Evolutionary conservation across 2,329 filamentous ascomycete genomes (phyloP).

Genomic region (Paraconiothyrium brasiliense): DNA sequence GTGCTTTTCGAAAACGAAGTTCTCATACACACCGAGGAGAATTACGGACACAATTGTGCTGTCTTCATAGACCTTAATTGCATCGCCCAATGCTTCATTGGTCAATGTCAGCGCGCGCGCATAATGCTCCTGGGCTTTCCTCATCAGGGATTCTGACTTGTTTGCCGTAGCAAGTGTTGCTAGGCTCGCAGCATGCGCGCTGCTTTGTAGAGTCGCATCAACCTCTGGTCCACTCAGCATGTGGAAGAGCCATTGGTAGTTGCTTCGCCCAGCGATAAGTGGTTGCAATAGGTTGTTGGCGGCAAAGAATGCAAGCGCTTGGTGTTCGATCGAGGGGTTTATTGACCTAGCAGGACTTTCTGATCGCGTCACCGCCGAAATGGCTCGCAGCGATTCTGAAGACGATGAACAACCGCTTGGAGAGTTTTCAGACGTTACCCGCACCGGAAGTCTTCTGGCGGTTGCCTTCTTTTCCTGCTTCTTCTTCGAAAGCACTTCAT

Average conservation of each 20-base stretch:
- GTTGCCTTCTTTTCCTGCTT: conserved; percentile 11
- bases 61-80: conserved; percentile 28
- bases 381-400: background rate
- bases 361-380: background rate
- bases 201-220: conserved; percentile 31
- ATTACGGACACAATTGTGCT: conserved; percentile 43
- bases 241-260: conserved; percentile 40
- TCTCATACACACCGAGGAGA: conserved; percentile 47
- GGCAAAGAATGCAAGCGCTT: conserved; percentile 42
- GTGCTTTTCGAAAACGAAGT: conserved; percentile 36
- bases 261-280: conserved; percentile 33
- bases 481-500: conserved; percentile 33
- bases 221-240: conserved; percentile 28
- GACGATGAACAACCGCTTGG: background rate
- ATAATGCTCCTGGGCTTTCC: conserved; percentile 37
- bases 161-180: conserved; percentile 37
- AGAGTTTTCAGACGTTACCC: conserved; percentile 18
- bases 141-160: conserved; percentile 33
- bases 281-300: conserved; percentile 39
- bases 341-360: conserved; percentile 11
- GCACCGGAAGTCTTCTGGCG: background rate
- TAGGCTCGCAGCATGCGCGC: conserved; percentile 36
- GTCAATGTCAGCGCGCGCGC: conserved; percentile 35
- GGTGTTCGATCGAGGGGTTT: conserved; percentile 38
- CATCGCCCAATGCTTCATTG: conserved; percentile 31